These are phyloP conservation scores for Cytospora leucostoma DNA, from an alignment of 2,329 filamentous ascomycete genomes.

Conservation along the genomic window DNA sequence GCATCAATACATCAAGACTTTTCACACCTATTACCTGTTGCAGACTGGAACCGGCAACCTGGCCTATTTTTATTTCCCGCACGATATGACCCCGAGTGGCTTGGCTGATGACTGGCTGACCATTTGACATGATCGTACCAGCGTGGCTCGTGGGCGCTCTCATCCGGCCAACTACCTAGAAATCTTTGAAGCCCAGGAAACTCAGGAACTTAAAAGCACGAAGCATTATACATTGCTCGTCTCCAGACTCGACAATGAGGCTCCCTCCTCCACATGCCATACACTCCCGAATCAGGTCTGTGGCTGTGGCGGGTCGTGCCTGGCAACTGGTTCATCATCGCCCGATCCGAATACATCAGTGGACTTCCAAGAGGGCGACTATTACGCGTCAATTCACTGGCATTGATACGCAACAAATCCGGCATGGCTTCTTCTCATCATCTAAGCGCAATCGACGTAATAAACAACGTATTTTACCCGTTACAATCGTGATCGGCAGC, in stretches of 20 bases:
- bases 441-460: slow-evolving; percentile 20
- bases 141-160: slow-evolving; percentile 16
- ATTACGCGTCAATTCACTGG: neutral
- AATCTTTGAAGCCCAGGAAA: slow-evolving; percentile 1
- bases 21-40: neutral
- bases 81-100: neutral
- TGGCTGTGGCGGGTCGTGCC: neutral
- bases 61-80: neutral
- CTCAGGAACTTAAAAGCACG: neutral
- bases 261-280: slow-evolving; percentile 10
- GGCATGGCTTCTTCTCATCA: slow-evolving; percentile 32
- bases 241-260: slow-evolving; percentile 12
- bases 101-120: neutral
- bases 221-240: neutral
- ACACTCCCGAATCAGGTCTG: neutral
- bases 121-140: slow-evolving; percentile 6
- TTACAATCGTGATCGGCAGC: slow-evolving; percentile 37
- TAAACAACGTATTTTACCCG: slow-evolving; percentile 31
- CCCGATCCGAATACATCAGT: slow-evolving; percentile 13
- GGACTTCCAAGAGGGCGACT: slow-evolving; percentile 4
- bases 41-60: neutral
- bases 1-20: neutral
- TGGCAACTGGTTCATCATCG: slow-evolving; percentile 1
- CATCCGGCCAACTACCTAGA: slow-evolving; percentile 13
- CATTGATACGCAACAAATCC: slow-evolving; percentile 6